Base-by-base conservation (phyloP, 2,329 filamentous ascomycete species). In the Emergomyces orientalis region DNA sequence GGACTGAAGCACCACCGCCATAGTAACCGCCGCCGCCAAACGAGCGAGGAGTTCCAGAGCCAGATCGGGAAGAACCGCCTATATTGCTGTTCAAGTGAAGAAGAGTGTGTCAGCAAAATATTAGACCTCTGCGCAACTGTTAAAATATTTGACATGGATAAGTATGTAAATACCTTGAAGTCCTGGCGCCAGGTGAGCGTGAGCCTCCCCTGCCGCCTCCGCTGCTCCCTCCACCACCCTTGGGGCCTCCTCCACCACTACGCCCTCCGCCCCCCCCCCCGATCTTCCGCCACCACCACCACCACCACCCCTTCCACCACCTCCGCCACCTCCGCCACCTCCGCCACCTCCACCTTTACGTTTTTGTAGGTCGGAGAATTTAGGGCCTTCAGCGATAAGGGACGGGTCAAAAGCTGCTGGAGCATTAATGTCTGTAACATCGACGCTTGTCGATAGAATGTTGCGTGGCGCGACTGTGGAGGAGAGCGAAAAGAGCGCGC, bases 1-100 rank as follows among this genome's bases (percentile, higher is more conserved):
- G 81, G 2, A 75, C 71, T 6, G 72, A 65, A 1, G 83, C 78
- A 58, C 85, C 85, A 22, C 82, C 82, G 5, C 79, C 78, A 66
- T 86, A 87, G 71, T 79, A 84, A 45, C 70, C 72, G 13, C 80
- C 80, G 45, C 79, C 77, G 25, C 81, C 82, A 67, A 79, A 84
- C 2, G 75, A 65, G 11, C 78, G 79, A 37, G 74, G 66, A 6
- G 54, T 19, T 14, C 66, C 66, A n/a, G 66, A 67, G 56, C 66
- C 66, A 17, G 39, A 51, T 37, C 60, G 64, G 32, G 66, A 63
- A 14, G 63, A 47, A n/a, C 66, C 66, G 25, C 66, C 66, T 14
- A 59, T 27, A 41, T 67, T 67, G 27, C 65, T 67, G 56, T 25
- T 54, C 19, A 37, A 25, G 41, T 6, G 49, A 52, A 43, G 45